These are phyloP conservation scores for Hawksworthiomyces lignivorus DNA, from an alignment of 2,329 filamentous ascomycete species.

Conservation along the genomic window DNA sequence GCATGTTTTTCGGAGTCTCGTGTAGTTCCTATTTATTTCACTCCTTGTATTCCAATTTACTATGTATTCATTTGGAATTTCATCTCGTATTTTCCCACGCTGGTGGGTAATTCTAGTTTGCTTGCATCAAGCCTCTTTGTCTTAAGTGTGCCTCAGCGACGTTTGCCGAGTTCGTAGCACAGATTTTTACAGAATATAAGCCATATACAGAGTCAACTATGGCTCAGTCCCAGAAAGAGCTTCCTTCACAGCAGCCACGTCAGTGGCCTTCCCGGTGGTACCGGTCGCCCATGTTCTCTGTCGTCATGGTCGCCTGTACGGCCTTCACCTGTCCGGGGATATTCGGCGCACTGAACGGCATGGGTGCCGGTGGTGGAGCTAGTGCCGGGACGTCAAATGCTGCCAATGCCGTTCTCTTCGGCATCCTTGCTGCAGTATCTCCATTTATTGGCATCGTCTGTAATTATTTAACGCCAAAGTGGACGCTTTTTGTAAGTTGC, in stretches of 20 bases:
- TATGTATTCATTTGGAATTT: too few species aligned
- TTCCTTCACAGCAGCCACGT: background rate
- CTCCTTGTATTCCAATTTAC: too few species aligned
- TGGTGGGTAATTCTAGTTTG: too few species aligned
- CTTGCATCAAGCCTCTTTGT: too few species aligned
- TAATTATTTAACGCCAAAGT: constrained; percentile 5
- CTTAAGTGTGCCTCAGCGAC: background rate
- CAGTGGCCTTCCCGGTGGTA: too few species aligned
- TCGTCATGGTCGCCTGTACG: constrained; percentile 5
- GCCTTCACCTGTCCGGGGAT: constrained; percentile 27
- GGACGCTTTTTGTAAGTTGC: constrained; percentile 6
- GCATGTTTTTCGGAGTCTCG: too few species aligned
- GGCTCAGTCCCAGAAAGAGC: background rate
- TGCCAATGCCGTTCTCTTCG: constrained; percentile 9
- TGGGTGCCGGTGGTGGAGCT: constrained; percentile 18
- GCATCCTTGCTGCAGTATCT: constrained; percentile 1
- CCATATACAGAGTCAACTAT: background rate
- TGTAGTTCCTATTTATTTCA: too few species aligned
- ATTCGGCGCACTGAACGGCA: constrained; percentile 20
- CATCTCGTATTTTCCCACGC: too few species aligned
- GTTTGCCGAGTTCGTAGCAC: too few species aligned
- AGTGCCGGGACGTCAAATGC: constrained; percentile 8
- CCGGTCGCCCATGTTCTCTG: constrained; percentile 6
- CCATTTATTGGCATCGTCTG: constrained; percentile 2
- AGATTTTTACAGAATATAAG: too few species aligned